Conservation (phyloP, 2,329 filamentous ascomycete genomes). For the Trichophyton rubrum region DNA sequence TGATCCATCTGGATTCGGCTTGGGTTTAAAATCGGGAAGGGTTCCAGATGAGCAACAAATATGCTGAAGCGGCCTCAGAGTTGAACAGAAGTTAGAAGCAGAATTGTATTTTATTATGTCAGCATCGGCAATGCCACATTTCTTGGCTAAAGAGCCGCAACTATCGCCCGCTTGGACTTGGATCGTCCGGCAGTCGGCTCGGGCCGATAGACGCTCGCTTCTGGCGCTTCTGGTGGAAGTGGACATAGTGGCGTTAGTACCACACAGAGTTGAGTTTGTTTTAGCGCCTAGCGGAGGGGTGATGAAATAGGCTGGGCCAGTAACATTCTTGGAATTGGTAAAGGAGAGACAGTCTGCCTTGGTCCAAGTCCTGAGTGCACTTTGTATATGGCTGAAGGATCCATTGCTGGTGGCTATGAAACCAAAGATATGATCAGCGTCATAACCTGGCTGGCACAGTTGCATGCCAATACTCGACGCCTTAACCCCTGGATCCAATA, state of each 20-base stretch:
- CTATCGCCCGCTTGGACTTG: conserved; percentile 1
- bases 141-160: background rate
- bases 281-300: background rate
- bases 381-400: background rate
- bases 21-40: conserved; percentile 27
- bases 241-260: background rate
- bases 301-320: background rate
- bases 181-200: background rate
- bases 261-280: background rate
- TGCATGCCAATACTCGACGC: background rate
- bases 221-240: background rate
- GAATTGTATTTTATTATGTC: conserved; percentile 15
- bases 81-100: conserved; percentile 19
- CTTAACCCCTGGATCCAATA: background rate
- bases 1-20: conserved; percentile 24
- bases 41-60: conserved; percentile 21
- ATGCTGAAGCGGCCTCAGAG: no score
- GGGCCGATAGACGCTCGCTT: background rate
- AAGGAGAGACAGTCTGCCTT: conserved; percentile 1
- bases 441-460: background rate
- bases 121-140: background rate
- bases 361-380: conserved; percentile 1
- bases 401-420: conserved; percentile 3
- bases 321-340: background rate
- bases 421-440: background rate